Evolutionary conservation across 2,329 filamentous ascomycete genomes (phyloP).

Genomic region (Colletotrichum filicis): DNA sequence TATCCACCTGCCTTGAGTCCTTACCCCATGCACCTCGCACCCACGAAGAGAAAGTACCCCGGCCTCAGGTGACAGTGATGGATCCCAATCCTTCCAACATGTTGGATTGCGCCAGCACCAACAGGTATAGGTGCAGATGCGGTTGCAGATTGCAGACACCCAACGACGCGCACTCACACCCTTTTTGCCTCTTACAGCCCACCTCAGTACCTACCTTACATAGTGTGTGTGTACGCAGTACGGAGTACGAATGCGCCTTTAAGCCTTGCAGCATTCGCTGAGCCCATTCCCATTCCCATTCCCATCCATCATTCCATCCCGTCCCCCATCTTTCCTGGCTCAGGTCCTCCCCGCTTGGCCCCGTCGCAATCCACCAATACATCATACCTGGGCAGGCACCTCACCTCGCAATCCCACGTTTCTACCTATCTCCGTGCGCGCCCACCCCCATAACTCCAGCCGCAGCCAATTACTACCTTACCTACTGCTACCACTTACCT

Average conservation of each 20-base stretch:
- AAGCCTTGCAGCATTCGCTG: background rate
- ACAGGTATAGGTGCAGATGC: constrained; percentile 4
- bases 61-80: constrained; percentile 27
- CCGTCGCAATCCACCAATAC: constrained; percentile 9
- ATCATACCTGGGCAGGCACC: constrained; percentile 4
- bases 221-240: no score
- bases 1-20: constrained; percentile 7
- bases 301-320: background rate
- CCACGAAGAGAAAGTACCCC: constrained; percentile 13
- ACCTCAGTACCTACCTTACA: no score
- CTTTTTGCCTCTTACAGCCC: background rate
- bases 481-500: background rate
- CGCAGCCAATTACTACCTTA: background rate
- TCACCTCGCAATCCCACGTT: background rate
- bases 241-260: background rate
- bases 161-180: background rate
- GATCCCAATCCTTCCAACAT: constrained; percentile 20
- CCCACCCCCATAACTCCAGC: background rate
- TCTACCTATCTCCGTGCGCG: background rate
- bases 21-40: background rate
- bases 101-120: constrained; percentile 17
- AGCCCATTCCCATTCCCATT: background rate
- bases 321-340: background rate
- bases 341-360: constrained; percentile 2
- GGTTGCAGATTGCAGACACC: background rate